phyloP scores from a whole-genome alignment of 1,139 yeast species.

The Magnusiomyces magnusii region DNA sequence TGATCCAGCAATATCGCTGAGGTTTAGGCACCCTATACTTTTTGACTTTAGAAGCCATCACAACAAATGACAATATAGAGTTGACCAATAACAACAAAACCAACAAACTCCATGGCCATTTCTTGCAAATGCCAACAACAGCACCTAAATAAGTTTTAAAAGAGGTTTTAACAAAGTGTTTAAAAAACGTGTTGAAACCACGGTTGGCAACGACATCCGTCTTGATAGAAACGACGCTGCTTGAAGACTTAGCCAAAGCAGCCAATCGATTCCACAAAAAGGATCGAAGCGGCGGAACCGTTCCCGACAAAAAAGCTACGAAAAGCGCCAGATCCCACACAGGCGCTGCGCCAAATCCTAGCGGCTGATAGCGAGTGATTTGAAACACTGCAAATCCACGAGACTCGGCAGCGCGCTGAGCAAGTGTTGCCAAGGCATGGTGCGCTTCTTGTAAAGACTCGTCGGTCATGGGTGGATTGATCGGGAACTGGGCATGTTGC shows the following conservation, averaged over 20 bases:
- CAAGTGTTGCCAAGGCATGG: slow-evolving; percentile 47
- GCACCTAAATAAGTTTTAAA: no score
- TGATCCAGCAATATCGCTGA: slow-evolving; percentile 25
- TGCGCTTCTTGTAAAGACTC: slow-evolving; percentile 47
- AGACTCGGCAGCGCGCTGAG: slow-evolving; percentile 51
- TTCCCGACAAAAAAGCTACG: no score
- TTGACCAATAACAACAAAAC: slow-evolving; percentile 23
- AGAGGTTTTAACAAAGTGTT: no score
- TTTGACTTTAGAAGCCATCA: slow-evolving; percentile 26
- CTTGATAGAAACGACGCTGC: no score
- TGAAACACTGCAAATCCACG: slow-evolving; percentile 57
- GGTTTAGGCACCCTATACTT: slow-evolving; percentile 30
- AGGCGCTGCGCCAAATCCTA: slow-evolving; percentile 14
- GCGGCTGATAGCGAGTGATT: slow-evolving; percentile 35
- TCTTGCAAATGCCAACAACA: neutral
- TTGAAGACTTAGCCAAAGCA: no score
- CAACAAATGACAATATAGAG: slow-evolving; percentile 23
- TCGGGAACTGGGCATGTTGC: slow-evolving; percentile 46
- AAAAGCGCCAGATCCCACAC: neutral
- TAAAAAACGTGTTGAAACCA: no score
- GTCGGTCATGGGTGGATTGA: slow-evolving; percentile 42
- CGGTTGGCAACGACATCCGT: no score
- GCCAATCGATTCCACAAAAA: no score
- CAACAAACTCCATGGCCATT: slow-evolving; percentile 13
- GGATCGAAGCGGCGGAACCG: no score